Base-by-base conservation (phyloP, 139 green algal species). In the Auxenochlorella protothecoides region DNA sequence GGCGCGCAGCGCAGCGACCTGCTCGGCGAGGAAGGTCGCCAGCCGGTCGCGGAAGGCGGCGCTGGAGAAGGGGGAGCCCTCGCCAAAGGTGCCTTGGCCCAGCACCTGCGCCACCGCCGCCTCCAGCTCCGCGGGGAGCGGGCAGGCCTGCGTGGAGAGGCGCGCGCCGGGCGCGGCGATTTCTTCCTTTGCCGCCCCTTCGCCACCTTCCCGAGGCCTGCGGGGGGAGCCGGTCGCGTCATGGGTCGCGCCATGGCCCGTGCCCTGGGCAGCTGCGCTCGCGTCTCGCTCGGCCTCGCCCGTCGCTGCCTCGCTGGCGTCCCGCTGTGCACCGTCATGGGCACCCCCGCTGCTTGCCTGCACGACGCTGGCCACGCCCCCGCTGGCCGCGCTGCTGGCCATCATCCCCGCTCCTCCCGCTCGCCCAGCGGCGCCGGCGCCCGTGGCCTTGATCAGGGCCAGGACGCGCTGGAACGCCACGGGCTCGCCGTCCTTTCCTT, bases 401-500 rank as follows among this genome's bases (percentile, higher is more conserved):
- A 1, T 44, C 27, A 1, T 44, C 27, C 27, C 0, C 27, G 27
- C 52, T 63, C 52, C 59, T 3, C 56, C 12, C 6, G 55, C 65
- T 16, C n/a, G 13, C 4, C 4, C 15, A 55, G 9, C 27, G 59
- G 9, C 44, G 44, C 44, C 11, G 61, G 16, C 55, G 54, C 44
- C 55, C 51, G 55, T 68, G 63, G 80, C 78, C 52, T 73, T 74
- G 4, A 81, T 65, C 10, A 83, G 52, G 9, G 65, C 73, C 68
- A 95, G 72, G 56, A 90, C 70, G 7, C 81, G 75, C 11, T 66
- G 61, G 14, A 92, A 80, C 69, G 93, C 85, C 16, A 97, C 72
- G 3, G 92, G 88, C 69, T 80, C 74, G 65, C 85, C 85, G 10
- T 90, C 72, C 60, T 83, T 83, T 55, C 88, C 91, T 78, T 97